These are phyloP conservation scores for Saccharum officinarum DNA, from an alignment of 176 grass and related monocot genomes.

Conservation along the genomic window DNA sequence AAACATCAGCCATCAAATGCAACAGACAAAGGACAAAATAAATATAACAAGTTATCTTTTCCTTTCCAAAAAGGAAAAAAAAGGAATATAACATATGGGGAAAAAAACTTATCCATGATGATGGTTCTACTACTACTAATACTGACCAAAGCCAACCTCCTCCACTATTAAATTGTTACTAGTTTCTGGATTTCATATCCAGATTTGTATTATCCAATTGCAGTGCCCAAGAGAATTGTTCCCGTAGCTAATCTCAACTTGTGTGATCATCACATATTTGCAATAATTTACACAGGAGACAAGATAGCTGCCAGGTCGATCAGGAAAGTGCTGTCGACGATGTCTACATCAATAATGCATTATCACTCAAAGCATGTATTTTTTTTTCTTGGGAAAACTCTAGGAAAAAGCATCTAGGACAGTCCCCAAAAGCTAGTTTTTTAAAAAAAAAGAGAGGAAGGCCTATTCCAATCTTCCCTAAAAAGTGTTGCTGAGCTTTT, in stretches of 20 bases:
- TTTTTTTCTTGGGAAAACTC: neutral
- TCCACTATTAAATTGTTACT: neutral
- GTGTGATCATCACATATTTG: neutral
- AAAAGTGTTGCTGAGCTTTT: conserved; percentile 27
- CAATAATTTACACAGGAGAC: neutral
- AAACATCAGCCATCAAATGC: conserved; percentile 9
- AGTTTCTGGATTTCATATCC: neutral
- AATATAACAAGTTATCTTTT: neutral
- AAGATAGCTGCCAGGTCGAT: conserved; percentile 3
- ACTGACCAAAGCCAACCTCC: neutral
- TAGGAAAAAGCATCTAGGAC: neutral
- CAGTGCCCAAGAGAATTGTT: conserved; percentile 14
- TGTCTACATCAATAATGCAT: conserved; percentile 5
- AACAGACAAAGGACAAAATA: neutral
- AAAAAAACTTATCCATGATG: neutral
- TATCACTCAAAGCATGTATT: neutral
- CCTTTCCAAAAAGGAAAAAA: neutral
- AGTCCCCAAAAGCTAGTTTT: neutral
- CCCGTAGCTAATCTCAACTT: neutral
- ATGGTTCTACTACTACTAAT: neutral
- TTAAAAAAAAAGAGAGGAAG: neutral
- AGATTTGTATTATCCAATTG: neutral
- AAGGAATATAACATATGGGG: neutral
- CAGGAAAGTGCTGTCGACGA: neutral
- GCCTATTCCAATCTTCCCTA: neutral